phyloP scores from a whole-genome alignment of 345 rosid species.

The Xanthoceras sorbifolium region DNA sequence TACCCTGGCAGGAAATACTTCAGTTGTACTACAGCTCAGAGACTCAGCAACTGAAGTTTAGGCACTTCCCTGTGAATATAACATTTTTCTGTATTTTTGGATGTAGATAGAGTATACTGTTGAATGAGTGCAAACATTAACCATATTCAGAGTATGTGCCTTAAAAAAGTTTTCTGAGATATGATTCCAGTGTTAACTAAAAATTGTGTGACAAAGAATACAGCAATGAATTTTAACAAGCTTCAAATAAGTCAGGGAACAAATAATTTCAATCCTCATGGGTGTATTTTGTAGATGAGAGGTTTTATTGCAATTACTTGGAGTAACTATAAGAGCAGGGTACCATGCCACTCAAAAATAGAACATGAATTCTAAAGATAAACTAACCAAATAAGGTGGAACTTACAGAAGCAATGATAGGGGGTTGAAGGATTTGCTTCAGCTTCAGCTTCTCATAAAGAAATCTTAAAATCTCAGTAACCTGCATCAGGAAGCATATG shows the following conservation, averaged over 20 bases:
- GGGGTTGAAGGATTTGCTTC: conserved; percentile 92
- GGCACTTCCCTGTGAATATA: not conserved
- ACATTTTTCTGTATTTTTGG: not conserved
- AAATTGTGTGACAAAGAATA: not conserved
- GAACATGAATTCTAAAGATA: not conserved
- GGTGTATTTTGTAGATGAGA: not conserved
- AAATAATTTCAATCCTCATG: not conserved
- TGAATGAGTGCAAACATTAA: not conserved
- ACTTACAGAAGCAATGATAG: conserved; percentile 95
- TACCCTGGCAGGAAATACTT: not conserved
- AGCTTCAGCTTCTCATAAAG: conserved; percentile 86
- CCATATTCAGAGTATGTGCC: not conserved
- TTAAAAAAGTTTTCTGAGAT: not conserved
- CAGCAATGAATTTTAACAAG: not conserved
- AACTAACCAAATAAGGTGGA: conserved; percentile 16
- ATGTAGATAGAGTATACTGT: not conserved
- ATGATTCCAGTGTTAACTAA: not conserved
- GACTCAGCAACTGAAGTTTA: not conserved
- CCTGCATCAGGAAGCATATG: conserved; percentile 47
- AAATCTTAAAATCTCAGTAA: conserved; percentile 50
- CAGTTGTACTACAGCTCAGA: not conserved
- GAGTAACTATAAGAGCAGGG: not conserved
- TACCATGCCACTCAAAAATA: conserved; percentile 5
- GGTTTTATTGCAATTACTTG: not conserved
- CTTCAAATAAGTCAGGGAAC: not conserved